These are phyloP conservation scores for Pyrenochaeta sp. DNA, from an alignment of 2,329 filamentous ascomycete species.

Conservation along the genomic window DNA sequence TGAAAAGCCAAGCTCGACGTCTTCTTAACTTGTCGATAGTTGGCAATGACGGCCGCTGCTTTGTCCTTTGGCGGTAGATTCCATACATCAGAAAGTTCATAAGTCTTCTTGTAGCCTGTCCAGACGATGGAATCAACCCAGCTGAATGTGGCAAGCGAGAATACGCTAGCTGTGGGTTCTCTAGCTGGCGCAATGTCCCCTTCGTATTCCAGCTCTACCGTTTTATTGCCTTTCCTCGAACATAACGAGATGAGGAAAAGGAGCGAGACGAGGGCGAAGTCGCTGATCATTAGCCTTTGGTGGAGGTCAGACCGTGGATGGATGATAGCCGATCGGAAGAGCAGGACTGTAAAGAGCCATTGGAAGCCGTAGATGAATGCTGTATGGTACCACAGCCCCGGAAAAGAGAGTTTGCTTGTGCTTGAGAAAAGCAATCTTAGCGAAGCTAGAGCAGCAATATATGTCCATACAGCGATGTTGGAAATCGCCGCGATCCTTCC, in stretches of 20 bases:
- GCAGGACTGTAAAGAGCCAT: constrained; percentile 78
- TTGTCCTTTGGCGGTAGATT: constrained; percentile 90
- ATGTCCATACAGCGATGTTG: constrained; percentile 79
- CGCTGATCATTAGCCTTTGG: constrained; percentile 71
- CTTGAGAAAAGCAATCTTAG: constrained; percentile 73
- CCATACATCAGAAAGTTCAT: constrained; percentile 89
- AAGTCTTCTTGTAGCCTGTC: constrained; percentile 84
- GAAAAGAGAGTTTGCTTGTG: constrained; percentile 69
- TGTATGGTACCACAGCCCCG: constrained; percentile 91
- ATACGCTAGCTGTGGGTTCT: constrained; percentile 85
- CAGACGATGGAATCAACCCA: constrained; percentile 93
- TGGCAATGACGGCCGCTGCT: constrained; percentile 77
- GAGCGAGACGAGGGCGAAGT: constrained; percentile 78
- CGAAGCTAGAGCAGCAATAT: constrained; percentile 76
- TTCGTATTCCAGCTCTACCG: constrained; percentile 87
- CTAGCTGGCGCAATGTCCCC: constrained; percentile 85
- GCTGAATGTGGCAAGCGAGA: constrained; percentile 85
- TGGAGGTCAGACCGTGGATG: constrained; percentile 72
- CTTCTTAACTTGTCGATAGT: constrained; percentile 87
- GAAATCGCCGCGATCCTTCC: constrained; percentile 69
- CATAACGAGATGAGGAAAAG: constrained; percentile 79
- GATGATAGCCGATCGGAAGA: constrained; percentile 87
- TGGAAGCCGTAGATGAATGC: constrained; percentile 81
- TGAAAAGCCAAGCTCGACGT: constrained; percentile 81
- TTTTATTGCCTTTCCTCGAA: constrained; percentile 91